Evolutionary conservation across 2,329 filamentous ascomycete genomes (phyloP), one percentile per base, ranked within the genome.

Genomic region (Epichloe brachyelytri): DNA sequence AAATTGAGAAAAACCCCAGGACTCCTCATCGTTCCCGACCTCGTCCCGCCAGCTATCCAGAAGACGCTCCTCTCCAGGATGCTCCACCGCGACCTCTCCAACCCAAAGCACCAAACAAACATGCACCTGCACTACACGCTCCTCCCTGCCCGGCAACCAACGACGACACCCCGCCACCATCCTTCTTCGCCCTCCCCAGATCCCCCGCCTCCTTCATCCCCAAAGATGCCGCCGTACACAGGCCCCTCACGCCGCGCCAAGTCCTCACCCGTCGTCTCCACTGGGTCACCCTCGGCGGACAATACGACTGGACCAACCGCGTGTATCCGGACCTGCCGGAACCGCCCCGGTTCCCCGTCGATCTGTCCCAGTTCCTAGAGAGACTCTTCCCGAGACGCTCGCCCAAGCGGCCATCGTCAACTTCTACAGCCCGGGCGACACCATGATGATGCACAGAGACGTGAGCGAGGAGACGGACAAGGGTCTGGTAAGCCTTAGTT

Each of bases 231-330:
- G 56, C 65, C 0, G 68, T 89, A n/a, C 90, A 96, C 68, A 86
- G 83, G 54, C 76, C 87, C 2, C 71, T 96, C 10, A 76, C 79
- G 2, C 72, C 86, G 49, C 72, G 78, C 46, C 82, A 83, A 60
- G 79, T 91, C 33, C 73, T 97, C 43, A 79, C 83, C 52, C 85
- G 83, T 55, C 90, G 87, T 55, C 77, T 97, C 22, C 88, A 91
- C 58, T 98, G 93, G 93, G 79, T 94, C 41, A 97, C 91, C 0
- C 78, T 98, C 3, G 93, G 93, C 47, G 91, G 89, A 0, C 93
- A 97, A 65, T 97, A 97, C 66, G 87, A 97, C 70, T 97, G 91
- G 93, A 94, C 89, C 0, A 79, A 80, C 51, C 90, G 95, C 57
- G 71, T 79, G 12, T 97, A 97, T 62, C 89, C 90, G 0, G 65